A percentile compares a stretch with the other conserved stretches of the same genome.
Conservation (phyloP, 2,329 filamentous ascomycete species). For the Phyllachora maydis region DNA sequence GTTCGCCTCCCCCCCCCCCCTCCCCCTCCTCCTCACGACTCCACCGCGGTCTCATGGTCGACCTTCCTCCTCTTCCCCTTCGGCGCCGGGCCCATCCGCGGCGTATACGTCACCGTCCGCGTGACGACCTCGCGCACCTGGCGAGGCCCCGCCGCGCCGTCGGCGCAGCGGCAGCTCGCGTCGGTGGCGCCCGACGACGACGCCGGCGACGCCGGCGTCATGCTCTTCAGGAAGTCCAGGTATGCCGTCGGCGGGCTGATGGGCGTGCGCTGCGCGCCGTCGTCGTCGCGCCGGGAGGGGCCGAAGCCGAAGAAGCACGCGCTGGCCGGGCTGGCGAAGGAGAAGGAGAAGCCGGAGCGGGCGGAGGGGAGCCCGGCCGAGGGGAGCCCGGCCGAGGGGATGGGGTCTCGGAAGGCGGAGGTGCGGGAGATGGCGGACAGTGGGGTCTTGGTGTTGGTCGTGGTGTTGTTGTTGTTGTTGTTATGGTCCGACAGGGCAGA, state of each 20-base stretch:
- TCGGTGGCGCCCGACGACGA: constrained; percentile 33
- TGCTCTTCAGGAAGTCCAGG: constrained; percentile 75
- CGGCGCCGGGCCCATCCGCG: constrained; percentile 68
- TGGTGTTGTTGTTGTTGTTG: too few species aligned
- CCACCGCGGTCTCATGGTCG: constrained; percentile 12
- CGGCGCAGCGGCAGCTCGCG: constrained; percentile 30
- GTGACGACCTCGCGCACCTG: constrained; percentile 80
- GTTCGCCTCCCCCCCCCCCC: too few species aligned
- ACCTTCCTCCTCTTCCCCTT: constrained; percentile 80
- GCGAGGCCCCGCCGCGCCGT: too few species aligned
- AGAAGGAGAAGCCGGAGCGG: constrained; percentile 14
- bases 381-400: constrained; percentile 17
- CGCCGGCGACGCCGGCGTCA: constrained; percentile 38
- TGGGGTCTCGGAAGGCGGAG: constrained; percentile 15
- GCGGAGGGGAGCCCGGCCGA: constrained; percentile 13
- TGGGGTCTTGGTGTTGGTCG: constrained; percentile 50
- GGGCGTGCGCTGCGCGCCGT: constrained; percentile 55
- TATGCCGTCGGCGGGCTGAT: constrained; percentile 84
- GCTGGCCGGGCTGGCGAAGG: constrained; percentile 11
- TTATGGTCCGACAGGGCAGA: constrained; percentile 34
- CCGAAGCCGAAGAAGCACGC: too few species aligned
- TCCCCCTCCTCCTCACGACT: constrained; percentile 5
- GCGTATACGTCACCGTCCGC: constrained; percentile 83
- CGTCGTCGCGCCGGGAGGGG: constrained; percentile 58
- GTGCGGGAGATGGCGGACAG: constrained; percentile 28